Conservation (phyloP, 805 yeast genomes). For the Candida dendrica region DNA sequence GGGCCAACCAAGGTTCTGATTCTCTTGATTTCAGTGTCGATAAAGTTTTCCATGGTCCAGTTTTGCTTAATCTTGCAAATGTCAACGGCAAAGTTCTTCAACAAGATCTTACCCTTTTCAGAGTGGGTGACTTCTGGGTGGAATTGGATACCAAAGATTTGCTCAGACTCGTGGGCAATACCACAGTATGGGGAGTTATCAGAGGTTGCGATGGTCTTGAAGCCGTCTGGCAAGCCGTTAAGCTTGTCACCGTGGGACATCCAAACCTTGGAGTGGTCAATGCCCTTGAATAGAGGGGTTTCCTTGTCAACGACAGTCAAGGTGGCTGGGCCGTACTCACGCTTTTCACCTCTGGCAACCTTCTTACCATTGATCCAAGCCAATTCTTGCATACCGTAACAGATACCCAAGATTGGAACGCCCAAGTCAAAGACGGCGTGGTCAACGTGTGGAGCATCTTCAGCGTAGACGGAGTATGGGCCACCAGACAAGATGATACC, state of each 20-base stretch:
- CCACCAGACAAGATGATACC: constrained; percentile 96
- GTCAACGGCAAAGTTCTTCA: constrained; percentile 87
- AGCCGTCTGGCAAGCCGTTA: constrained; percentile 82
- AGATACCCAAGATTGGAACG: constrained; percentile 94
- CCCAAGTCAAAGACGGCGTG: constrained; percentile 82
- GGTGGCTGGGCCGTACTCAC: constrained; percentile 97
- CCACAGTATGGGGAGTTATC: constrained; percentile 96
- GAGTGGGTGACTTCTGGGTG: constrained; percentile 99
- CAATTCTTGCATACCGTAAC: constrained; percentile 98
- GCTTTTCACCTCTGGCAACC: constrained; percentile 92
- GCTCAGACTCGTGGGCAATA: constrained; percentile 65
- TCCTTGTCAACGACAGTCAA: constrained; percentile 62
- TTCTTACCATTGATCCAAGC: constrained; percentile 94
- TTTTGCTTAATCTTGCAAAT: constrained; percentile 82
- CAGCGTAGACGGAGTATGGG: constrained; percentile 95
- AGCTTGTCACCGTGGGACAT: constrained; percentile 99
- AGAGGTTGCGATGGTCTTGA: constrained; percentile 82
- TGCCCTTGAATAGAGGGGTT: constrained; percentile 75
- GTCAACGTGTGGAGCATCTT: constrained; percentile 96
- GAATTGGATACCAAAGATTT: constrained; percentile 93
- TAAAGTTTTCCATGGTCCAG: constrained; percentile 98
- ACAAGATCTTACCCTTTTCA: constrained; percentile 76
- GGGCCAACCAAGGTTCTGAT: constrained; percentile 91
- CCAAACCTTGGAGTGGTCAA: constrained; percentile 96
- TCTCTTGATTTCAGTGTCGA: constrained; percentile 92